Percentiles rank a stretch among this genome's conserved stretches.
These are phyloP conservation scores for Debaryomyces robertsiae DNA, from an alignment of 1,139 yeast species.

Conservation along the genomic window DNA sequence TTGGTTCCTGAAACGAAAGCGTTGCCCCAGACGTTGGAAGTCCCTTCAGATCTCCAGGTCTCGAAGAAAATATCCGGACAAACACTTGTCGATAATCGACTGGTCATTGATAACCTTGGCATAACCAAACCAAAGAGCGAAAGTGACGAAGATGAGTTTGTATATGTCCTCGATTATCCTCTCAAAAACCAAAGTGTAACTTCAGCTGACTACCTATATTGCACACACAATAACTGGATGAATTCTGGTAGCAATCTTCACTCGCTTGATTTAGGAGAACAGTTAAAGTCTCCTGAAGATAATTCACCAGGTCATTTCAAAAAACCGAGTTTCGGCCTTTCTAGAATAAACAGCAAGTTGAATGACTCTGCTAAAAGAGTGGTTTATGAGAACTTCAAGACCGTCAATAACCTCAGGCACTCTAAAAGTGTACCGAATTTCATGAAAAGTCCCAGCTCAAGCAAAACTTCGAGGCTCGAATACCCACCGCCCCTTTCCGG, in stretches of 20 bases:
- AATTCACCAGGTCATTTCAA: not conserved
- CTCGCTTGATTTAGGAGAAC: slow-evolving; percentile 3
- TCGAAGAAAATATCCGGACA: slow-evolving; percentile 15
- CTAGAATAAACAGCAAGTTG: slow-evolving; percentile 3
- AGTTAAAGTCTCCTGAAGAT: not conserved
- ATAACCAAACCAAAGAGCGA: slow-evolving; percentile 1
- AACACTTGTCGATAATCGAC: slow-evolving; percentile 13
- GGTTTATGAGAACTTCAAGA: not conserved
- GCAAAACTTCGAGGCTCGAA: not conserved
- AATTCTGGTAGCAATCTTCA: slow-evolving; percentile 17
- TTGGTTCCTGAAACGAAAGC: not conserved
- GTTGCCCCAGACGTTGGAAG: not conserved
- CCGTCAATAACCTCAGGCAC: slow-evolving; percentile 9
- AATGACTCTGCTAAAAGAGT: slow-evolving; percentile 2
- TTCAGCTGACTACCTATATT: slow-evolving; percentile 12
- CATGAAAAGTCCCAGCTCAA: not conserved
- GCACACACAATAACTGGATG: slow-evolving; percentile 24
- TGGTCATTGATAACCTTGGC: slow-evolving; percentile 6
- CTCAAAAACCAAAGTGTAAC: slow-evolving; percentile 4
- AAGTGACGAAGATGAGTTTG: slow-evolving; percentile 12
- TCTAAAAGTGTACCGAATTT: slow-evolving; percentile 15
- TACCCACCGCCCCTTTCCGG: not conserved
- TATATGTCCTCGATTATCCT: slow-evolving; percentile 3
- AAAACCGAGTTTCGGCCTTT: slow-evolving; percentile 9
- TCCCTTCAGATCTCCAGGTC: not conserved